These are phyloP conservation scores for Calendula officinalis DNA, from an alignment of 129 eudicot species.

Conservation along the genomic window DNA sequence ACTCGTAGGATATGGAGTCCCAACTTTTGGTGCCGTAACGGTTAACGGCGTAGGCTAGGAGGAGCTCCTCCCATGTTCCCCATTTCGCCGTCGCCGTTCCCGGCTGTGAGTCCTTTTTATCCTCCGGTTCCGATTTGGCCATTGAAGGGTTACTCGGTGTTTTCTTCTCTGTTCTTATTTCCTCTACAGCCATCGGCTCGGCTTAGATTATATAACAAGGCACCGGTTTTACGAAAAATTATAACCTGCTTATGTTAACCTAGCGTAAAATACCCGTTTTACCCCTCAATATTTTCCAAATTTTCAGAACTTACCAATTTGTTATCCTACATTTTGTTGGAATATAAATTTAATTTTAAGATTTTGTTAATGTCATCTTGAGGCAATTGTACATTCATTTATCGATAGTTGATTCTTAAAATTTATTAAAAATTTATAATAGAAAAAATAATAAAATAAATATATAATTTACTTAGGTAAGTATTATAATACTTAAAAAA, in stretches of 20 bases:
- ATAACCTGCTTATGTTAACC: constrained; percentile 18
- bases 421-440: no score
- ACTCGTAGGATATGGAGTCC: constrained; percentile 69
- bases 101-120: not conserved
- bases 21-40: constrained; percentile 75
- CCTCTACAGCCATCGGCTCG: constrained; percentile 17
- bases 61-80: constrained; percentile 96
- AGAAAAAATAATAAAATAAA: no score
- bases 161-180: not conserved
- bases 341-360: no score
- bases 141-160: constrained; percentile 15
- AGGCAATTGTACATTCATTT: no score
- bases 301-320: constrained; percentile 1
- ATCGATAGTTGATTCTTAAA: no score
- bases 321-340: no score
- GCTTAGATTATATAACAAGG: not conserved
- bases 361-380: no score
- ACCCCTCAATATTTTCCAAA: not conserved
- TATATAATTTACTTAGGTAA: no score
- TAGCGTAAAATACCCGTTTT: not conserved
- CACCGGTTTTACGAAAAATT: constrained; percentile 29
- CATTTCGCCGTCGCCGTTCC: constrained; percentile 32
- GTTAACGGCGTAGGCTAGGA: constrained; percentile 85
- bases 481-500: no score
- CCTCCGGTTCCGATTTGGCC: constrained; percentile 32